A percentile compares a stretch with the other conserved stretches of the same genome.
Evolutionary conservation across 208 protist genomes (phyloP).

Genomic region (Borovskyia barvae): DNA sequence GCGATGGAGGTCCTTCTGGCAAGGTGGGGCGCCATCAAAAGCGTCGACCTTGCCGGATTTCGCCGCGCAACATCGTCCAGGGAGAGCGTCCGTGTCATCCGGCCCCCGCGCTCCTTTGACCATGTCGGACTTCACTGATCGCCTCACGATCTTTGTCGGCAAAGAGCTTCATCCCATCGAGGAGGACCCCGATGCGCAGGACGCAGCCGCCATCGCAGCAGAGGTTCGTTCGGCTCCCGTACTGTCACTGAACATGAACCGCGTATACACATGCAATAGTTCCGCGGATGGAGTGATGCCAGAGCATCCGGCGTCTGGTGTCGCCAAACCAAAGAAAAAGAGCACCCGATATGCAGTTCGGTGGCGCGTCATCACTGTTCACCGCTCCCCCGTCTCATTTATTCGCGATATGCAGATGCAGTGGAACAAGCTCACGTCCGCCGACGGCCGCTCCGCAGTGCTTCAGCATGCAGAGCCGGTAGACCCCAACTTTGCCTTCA

Average conservation of each 20-base stretch:
- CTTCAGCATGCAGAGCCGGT: constrained; percentile 1
- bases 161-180: constrained; percentile 29
- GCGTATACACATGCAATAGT: background rate
- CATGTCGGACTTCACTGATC: constrained; percentile 44
- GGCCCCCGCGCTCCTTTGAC: constrained; percentile 1
- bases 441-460: background rate
- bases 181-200: background rate
- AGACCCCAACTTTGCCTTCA: background rate
- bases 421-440: constrained; percentile 31
- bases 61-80: background rate
- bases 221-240: background rate
- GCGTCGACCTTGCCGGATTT: background rate
- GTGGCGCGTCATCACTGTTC: constrained; percentile 54
- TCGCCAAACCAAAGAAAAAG: background rate
- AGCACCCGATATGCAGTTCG: constrained; percentile 12
- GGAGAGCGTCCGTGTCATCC: background rate
- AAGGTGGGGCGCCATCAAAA: too few relatives aligned
- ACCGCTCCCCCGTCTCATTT: constrained; percentile 45
- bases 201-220: background rate
- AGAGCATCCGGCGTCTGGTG: too few relatives aligned
- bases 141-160: constrained; percentile 40
- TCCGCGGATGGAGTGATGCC: too few relatives aligned
- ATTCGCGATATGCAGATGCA: constrained; percentile 33
- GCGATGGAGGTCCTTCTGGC: too few relatives aligned
- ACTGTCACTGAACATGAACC: constrained; percentile 2